Evolutionary conservation across 2,329 filamentous ascomycete species (phyloP).

Genomic region (Basipetospora chlamydospora): DNA sequence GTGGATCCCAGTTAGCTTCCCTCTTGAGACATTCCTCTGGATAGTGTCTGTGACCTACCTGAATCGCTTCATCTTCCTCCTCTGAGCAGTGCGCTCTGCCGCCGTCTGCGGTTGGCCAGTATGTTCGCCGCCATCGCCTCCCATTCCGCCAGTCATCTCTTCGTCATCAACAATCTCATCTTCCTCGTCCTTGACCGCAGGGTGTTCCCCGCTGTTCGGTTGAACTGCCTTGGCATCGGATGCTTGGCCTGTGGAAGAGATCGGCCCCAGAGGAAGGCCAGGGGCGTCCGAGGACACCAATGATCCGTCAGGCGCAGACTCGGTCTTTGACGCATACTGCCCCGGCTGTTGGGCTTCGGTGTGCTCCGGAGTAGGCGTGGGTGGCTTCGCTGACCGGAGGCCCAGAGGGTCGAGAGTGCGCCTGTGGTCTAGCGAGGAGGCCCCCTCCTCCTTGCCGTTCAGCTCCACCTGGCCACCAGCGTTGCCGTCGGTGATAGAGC

Average conservation of each 20-base stretch:
- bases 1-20: too few relatives aligned
- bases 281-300: conserved; percentile 24
- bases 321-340: conserved; percentile 20
- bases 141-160: conserved; percentile 24
- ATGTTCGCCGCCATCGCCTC: conserved; percentile 9
- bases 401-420: conserved; percentile 25
- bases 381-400: conserved; percentile 24
- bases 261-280: conserved; percentile 15
- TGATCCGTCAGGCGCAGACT: conserved; percentile 23
- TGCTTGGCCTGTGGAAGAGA: conserved; percentile 1
- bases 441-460: conserved; percentile 31
- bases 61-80: conserved; percentile 65
- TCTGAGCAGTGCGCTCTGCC: conserved; percentile 41
- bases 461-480: conserved; percentile 40
- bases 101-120: conserved; percentile 32
- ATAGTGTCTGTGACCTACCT: conserved; percentile 32
- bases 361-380: conserved; percentile 22
- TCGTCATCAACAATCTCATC: conserved; percentile 42
- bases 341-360: conserved; percentile 11
- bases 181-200: conserved; percentile 28
- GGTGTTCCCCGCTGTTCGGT: neutral
- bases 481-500: conserved; percentile 16
- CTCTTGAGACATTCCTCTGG: too few relatives aligned
- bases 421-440: conserved; percentile 1
- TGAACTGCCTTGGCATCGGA: neutral